These are phyloP conservation scores for Manihot esculenta DNA, from an alignment of 441 rosid genomes.

Conservation along the genomic window DNA sequence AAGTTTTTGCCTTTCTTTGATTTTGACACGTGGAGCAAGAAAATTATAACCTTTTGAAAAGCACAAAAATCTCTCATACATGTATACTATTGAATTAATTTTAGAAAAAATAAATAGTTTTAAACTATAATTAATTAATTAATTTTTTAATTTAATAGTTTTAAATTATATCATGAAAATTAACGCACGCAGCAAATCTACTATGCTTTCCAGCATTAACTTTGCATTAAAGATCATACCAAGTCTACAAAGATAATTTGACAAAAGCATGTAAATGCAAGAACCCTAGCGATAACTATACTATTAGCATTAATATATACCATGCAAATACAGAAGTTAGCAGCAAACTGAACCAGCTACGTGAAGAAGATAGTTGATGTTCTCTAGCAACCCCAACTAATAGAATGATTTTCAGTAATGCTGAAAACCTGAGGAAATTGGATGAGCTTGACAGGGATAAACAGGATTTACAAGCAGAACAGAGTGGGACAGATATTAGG, in stretches of 20 bases:
- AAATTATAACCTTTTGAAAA: no score
- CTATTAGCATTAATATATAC: background rate
- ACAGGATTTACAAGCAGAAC: constrained; percentile 28
- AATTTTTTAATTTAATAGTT: no score
- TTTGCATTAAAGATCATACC: no score
- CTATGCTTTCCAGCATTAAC: no score
- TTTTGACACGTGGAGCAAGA: no score
- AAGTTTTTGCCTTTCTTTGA: no score
- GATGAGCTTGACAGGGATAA: constrained; percentile 13
- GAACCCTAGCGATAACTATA: background rate
- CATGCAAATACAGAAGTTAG: background rate
- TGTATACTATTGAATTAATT: no score
- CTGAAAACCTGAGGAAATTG: background rate
- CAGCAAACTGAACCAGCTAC: background rate
- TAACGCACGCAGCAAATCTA: no score
- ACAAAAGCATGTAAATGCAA: background rate
- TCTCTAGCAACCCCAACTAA: constrained; percentile 17
- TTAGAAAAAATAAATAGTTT: no score
- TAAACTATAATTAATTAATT: no score
- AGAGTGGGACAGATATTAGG: background rate
- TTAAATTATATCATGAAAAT: no score
- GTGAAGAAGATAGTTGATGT: background rate
- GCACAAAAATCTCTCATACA: no score
- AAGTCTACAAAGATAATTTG: background rate
- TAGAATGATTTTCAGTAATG: constrained; percentile 10